Conservation (phyloP, 768 basidiomycete species). For the Lactarius sp. region DNA sequence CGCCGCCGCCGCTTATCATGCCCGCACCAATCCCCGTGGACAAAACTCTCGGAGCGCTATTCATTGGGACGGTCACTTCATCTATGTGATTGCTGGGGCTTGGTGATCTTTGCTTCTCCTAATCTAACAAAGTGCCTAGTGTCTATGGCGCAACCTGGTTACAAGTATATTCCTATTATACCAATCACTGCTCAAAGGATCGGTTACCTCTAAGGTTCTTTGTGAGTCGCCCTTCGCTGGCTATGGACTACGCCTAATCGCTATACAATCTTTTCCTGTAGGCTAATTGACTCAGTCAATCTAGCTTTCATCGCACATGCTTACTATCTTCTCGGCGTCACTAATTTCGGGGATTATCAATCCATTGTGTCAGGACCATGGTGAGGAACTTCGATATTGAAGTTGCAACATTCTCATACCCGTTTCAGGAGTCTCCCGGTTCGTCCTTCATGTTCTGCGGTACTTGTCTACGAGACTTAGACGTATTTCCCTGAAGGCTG, state of each 20-base stretch:
- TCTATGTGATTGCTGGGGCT: not conserved
- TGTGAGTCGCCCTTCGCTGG: not conserved
- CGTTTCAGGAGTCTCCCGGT: slow-evolving; percentile 1
- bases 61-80: not conserved
- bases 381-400: not conserved
- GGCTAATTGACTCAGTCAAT: not conserved
- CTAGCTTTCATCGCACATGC: not conserved
- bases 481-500: not conserved
- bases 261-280: not conserved
- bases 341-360: not conserved
- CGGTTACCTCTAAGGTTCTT: not conserved
- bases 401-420: not conserved
- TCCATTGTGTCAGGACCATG: not conserved
- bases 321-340: not conserved
- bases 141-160: slow-evolving; percentile 7
- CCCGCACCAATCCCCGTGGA: too few relatives aligned
- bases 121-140: not conserved
- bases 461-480: not conserved
- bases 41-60: not conserved
- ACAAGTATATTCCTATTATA: slow-evolving; percentile 7
- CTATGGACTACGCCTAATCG: not conserved
- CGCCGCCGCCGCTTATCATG: too few relatives aligned
- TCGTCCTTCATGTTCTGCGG: not conserved
- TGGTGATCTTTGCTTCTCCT: not conserved
- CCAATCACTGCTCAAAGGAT: not conserved